phyloP scores from a whole-genome alignment of 192 early-diverging fungal genomes.

The Rhizoclosmatium globosum region DNA sequence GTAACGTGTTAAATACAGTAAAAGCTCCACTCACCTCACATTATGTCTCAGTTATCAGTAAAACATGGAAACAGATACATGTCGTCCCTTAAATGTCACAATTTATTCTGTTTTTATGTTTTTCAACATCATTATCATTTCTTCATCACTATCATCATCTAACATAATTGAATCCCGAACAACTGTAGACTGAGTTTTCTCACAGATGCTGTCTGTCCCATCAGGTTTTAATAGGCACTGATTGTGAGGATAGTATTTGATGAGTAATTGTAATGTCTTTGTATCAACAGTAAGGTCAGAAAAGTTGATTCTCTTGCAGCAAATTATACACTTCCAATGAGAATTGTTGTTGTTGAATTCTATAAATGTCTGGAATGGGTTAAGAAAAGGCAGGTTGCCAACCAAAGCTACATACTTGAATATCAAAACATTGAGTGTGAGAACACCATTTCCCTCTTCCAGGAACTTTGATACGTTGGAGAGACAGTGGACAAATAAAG shows the following conservation, averaged over 20 bases:
- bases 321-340: constrained; percentile 6
- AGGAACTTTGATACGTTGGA: background rate
- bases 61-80: too few species aligned
- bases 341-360: background rate
- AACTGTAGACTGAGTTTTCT: background rate
- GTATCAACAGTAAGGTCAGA: background rate
- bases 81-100: too few species aligned
- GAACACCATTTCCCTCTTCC: background rate
- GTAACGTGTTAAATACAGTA: too few species aligned
- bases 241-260: background rate
- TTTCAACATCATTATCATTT: too few species aligned
- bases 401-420: background rate
- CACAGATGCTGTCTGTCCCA: background rate
- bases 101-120: too few species aligned
- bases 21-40: too few species aligned
- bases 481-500: background rate
- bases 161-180: too few species aligned
- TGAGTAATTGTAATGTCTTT: background rate
- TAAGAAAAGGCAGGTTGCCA: background rate
- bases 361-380: background rate
- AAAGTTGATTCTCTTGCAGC: background rate
- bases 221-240: background rate
- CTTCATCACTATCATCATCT: too few species aligned
- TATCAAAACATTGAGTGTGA: background rate
- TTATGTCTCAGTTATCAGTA: too few species aligned